Base-by-base conservation (phyloP, 305 asterid species). In the Fraxinus platypoda region DNA sequence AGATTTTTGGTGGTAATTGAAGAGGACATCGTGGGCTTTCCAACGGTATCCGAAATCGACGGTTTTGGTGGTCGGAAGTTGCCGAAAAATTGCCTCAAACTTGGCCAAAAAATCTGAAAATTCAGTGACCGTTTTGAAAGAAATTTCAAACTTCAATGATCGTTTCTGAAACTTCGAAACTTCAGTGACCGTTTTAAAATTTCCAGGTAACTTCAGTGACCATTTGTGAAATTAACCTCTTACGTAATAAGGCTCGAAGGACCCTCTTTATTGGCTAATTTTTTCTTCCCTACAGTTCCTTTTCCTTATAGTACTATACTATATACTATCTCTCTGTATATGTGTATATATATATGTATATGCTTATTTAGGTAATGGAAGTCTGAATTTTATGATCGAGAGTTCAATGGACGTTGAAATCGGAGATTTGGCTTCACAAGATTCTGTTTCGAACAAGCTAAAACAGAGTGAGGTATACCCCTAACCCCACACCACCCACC, bases 341-440 rank as follows among this genome's bases (percentile, higher is more conserved):
- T 23, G 9, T 15, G 3, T 6, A 2, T 34, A 30, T 19, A 1
- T 74, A 28, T 43, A 28, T 43, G 0, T 26, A 31, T 8, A 21
- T 25, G 2, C 12, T 8, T 46, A 23, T 37, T 17, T 9, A 9
- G 74, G 37, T 11, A 66, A 3, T 25, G 19, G n/a, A 66, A 66
- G 74, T 66, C n/a, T 9, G 73, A 66, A 66, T 66, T 66, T 25
- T 11, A 2, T 26, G 35, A 28, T 79, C 71, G 37, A 38, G 75
- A 71, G 38, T 2, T 7, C 33, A 37, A 88, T 88, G 89, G 88
- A 84, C 41, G 68, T 86, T 57, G 91, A 41, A 64, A 83, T 71
- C 64, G 83, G 70, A 25, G 57, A 25, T 66, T 75, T 30, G 26
- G 64, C 21, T 8, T 49, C 68, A 17, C 30, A 59, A 62, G 38